Conservation (phyloP, 768 basidiomycete species). For the Clitopilus passeckerianus region DNA sequence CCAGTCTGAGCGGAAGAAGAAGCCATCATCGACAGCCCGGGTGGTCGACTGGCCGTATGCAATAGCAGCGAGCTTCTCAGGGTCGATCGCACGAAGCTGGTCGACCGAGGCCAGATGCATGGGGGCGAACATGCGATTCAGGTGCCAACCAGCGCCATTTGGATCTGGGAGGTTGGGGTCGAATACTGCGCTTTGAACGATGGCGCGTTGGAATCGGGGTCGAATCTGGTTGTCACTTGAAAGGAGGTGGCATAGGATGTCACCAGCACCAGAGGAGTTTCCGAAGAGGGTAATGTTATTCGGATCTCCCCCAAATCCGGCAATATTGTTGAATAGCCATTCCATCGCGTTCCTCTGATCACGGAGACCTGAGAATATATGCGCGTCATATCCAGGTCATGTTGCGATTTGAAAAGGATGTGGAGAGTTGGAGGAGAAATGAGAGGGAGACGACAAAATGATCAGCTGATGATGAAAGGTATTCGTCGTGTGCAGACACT, state of each 20-base stretch:
- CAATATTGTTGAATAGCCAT: constrained; percentile 58
- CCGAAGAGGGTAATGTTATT: constrained; percentile 51
- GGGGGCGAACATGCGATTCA: constrained; percentile 57
- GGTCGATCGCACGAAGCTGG: constrained; percentile 55
- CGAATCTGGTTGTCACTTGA: constrained; percentile 54
- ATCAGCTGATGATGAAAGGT: constrained; percentile 4
- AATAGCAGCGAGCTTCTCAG: constrained; percentile 51
- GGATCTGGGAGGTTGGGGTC: constrained; percentile 60
- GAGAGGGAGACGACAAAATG: not conserved
- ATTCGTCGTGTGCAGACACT: constrained; percentile 12
- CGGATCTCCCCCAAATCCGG: constrained; percentile 65
- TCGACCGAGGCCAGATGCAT: constrained; percentile 51
- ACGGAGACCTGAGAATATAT: constrained; percentile 39
- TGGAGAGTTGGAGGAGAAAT: not conserved
- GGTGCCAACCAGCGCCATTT: constrained; percentile 57
- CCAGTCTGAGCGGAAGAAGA: constrained; percentile 64
- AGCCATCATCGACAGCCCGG: constrained; percentile 63
- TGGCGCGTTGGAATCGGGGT: constrained; percentile 68
- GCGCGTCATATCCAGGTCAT: not conserved
- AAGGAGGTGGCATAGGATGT: constrained; percentile 58
- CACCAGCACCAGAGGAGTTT: constrained; percentile 46
- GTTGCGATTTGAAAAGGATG: not conserved
- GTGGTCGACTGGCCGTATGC: constrained; percentile 29
- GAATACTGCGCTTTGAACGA: constrained; percentile 68
- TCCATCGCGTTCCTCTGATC: constrained; percentile 63